Conservation (phyloP, 495 filamentous ascomycete genomes). For the Barbatosphaeria neglecta region DNA sequence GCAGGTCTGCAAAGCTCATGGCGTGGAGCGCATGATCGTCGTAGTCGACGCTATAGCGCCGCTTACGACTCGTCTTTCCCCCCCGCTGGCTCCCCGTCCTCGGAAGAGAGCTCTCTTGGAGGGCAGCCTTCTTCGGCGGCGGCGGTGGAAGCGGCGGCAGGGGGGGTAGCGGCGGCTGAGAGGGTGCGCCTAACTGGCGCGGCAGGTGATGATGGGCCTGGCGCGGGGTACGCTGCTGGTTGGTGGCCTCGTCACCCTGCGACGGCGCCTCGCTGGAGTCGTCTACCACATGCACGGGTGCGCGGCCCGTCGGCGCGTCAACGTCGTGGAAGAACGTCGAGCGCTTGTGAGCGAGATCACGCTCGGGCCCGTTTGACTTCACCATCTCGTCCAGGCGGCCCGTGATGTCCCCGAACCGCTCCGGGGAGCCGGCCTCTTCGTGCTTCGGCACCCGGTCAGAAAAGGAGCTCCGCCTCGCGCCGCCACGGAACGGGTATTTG, state of each 20-base stretch:
- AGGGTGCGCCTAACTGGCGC: not conserved
- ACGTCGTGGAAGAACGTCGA: not conserved
- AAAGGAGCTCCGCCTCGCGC: not conserved
- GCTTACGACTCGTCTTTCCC: slow-evolving; percentile 17
- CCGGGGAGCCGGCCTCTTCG: not conserved
- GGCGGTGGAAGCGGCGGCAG: not conserved
- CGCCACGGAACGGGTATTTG: not conserved
- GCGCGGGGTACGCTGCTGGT: not conserved
- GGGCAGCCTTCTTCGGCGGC: not conserved
- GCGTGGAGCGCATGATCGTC: slow-evolving; percentile 35
- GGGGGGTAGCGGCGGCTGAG: not conserved
- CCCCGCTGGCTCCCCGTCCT: not conserved
- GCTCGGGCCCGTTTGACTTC: not conserved
- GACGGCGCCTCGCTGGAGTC: not conserved
- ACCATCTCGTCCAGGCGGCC: not conserved
- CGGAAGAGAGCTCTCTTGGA: slow-evolving; percentile 2
- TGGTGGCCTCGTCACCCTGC: not conserved
- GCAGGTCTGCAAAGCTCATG: slow-evolving; percentile 44
- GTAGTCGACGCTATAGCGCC: slow-evolving; percentile 38
- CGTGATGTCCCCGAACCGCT: not conserved
- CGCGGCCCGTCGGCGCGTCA: not conserved
- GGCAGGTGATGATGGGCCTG: not conserved
- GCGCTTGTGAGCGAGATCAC: not conserved
- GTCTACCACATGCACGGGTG: not conserved
- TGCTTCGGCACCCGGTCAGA: not conserved